Percentiles rank a stretch among this genome's conserved stretches.
Evolutionary conservation across 768 basidiomycete genomes (phyloP).

Genomic region (Panus rudis): DNA sequence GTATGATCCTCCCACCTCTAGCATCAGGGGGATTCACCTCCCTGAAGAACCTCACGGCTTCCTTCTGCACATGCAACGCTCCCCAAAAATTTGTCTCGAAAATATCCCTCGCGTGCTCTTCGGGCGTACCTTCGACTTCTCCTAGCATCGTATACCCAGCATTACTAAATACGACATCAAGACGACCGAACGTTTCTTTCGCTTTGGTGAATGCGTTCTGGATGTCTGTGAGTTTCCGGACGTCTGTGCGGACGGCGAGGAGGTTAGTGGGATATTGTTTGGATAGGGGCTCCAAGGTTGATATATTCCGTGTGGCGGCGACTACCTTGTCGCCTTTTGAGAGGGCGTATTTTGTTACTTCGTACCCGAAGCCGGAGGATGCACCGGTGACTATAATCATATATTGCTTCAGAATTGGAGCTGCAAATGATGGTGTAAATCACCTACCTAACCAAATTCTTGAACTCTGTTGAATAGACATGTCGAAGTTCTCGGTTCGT

Average conservation of each 20-base stretch:
- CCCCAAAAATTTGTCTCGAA: constrained; percentile 31
- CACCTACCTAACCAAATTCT: no score
- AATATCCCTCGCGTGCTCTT: constrained; percentile 25
- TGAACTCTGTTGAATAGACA: no score
- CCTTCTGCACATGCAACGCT: constrained; percentile 10
- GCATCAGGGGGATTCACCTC: constrained; percentile 29
- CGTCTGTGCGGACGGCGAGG: constrained; percentile 34
- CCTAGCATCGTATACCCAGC: constrained; percentile 26
- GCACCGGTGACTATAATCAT: constrained; percentile 24
- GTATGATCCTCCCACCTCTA: constrained; percentile 18
- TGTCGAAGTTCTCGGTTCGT: no score
- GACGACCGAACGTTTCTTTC: constrained; percentile 30
- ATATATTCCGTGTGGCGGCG: no score
- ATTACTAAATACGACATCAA: constrained; percentile 43
- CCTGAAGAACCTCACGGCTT: constrained; percentile 27
- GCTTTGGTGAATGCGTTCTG: constrained; percentile 28
- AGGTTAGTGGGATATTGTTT: constrained; percentile 28
- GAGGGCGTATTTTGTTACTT: constrained; percentile 16
- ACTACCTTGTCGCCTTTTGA: constrained; percentile 18
- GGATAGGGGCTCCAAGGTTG: no score
- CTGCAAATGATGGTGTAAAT: no score
- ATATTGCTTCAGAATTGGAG: no score
- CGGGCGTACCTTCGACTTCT: constrained; percentile 32
- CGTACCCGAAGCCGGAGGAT: constrained; percentile 18
- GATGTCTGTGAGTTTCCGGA: constrained; percentile 27